Percentiles rank a stretch among this genome's conserved stretches.
phyloP scores from a whole-genome alignment of 2,329 filamentous ascomycete genomes.

The Colletotrichum tropicale region DNA sequence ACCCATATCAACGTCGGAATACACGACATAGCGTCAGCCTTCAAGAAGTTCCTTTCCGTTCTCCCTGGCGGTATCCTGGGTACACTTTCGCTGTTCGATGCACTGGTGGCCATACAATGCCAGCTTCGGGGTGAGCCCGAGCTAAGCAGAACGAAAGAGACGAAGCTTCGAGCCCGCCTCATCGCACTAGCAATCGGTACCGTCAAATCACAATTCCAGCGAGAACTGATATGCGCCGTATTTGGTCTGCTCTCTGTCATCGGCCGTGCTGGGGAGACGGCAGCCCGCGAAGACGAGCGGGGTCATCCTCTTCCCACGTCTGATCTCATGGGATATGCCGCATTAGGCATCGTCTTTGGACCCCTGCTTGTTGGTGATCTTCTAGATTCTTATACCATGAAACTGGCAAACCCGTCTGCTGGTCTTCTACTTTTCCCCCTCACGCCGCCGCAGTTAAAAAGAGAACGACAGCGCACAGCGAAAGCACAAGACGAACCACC shows the following conservation, averaged over 20 bases:
- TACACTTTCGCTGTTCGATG: conserved; percentile 64
- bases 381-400: conserved; percentile 55
- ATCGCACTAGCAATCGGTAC: conserved; percentile 68
- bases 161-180: conserved; percentile 64
- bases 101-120: conserved; percentile 64
- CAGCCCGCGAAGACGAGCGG: conserved; percentile 54
- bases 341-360: conserved; percentile 69
- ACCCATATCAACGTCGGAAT: conserved; percentile 62
- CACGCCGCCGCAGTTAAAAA: conserved; percentile 47
- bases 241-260: conserved; percentile 69
- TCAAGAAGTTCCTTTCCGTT: conserved; percentile 68
- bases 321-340: conserved; percentile 68
- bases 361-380: conserved; percentile 66
- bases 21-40: conserved; percentile 70
- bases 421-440: conserved; percentile 48
- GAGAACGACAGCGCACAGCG: conserved; percentile 38
- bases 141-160: conserved; percentile 56
- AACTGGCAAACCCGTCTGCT: conserved; percentile 41
- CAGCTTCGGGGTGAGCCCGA: conserved; percentile 59
- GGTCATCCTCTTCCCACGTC: conserved; percentile 57
- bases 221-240: conserved; percentile 70
- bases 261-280: conserved; percentile 60
- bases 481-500: conserved; percentile 22
- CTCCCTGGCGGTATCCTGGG: conserved; percentile 71
- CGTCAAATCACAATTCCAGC: conserved; percentile 62